Percentiles rank a stretch among this genome's conserved stretches.
Conservation (phyloP, 139 green algal species). For the Coelastrella sp. region DNA sequence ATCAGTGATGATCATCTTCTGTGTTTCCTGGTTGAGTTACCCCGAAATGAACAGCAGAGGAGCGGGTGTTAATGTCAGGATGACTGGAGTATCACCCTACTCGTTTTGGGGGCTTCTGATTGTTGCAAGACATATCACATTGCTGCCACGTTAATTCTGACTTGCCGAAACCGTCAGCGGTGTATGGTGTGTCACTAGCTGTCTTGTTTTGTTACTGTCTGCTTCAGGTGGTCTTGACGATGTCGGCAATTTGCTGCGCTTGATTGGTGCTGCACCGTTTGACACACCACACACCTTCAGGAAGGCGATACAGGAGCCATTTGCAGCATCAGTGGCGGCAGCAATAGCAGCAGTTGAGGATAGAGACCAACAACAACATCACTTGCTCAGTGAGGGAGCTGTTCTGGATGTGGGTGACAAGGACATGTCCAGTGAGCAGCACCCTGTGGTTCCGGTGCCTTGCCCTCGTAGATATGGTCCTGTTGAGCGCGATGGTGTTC, state of each 20-base stretch:
- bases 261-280: conserved; percentile 55
- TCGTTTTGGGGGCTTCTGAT: too few species aligned
- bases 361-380: not conserved
- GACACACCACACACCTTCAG: not conserved
- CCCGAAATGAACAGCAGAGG: too few species aligned
- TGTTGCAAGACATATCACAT: too few species aligned
- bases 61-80: too few species aligned
- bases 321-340: not conserved
- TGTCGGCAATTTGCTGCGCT: conserved; percentile 63
- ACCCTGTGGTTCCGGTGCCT: not conserved
- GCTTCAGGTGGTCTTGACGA: conserved; percentile 62
- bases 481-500: conserved; percentile 36
- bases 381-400: not conserved
- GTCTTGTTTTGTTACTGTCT: not conserved
- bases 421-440: not conserved
- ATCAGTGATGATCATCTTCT: conserved; percentile 4
- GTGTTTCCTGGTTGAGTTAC: too few species aligned
- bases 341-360: not conserved
- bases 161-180: too few species aligned
- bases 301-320: not conserved
- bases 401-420: not conserved
- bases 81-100: too few species aligned
- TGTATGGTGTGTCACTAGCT: too few species aligned
- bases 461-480: conserved; percentile 24
- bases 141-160: too few species aligned